phyloP scores from a whole-genome alignment of 2,329 filamentous ascomycete genomes.

The Phaeomoniella chlamydospora region DNA sequence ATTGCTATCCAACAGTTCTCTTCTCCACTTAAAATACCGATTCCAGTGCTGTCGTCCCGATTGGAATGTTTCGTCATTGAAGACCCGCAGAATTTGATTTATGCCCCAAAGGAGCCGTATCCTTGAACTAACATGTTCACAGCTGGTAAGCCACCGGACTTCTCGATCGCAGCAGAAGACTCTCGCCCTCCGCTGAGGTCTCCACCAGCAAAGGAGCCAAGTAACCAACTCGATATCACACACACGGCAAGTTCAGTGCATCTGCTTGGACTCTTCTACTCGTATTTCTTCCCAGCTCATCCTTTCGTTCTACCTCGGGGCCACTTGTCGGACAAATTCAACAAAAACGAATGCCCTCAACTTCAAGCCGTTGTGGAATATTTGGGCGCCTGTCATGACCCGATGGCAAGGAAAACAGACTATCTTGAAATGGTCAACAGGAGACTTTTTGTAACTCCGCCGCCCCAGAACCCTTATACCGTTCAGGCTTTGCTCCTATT shows the following conservation, averaged over 20 bases:
- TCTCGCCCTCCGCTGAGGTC: not conserved
- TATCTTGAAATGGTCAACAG: not conserved
- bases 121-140: not conserved
- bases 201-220: not conserved
- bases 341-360: not conserved
- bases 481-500: constrained; percentile 69
- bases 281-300: constrained; percentile 16
- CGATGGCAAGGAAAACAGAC: not conserved
- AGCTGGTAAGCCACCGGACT: not conserved
- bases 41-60: too few relatives aligned
- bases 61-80: too few relatives aligned
- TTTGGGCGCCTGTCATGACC: not conserved
- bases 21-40: too few relatives aligned
- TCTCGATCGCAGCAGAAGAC: not conserved
- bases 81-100: too few relatives aligned
- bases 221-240: not conserved
- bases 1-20: too few relatives aligned
- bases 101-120: too few relatives aligned
- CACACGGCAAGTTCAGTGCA: not conserved
- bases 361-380: not conserved
- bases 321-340: constrained; percentile 3
- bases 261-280: constrained; percentile 14
- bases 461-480: constrained; percentile 20
- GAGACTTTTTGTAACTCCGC: not conserved
- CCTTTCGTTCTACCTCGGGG: constrained; percentile 14